Evolutionary conservation across 1,284 basidiomycete genomes (phyloP).

Genomic region (Pholiota adiposa): DNA sequence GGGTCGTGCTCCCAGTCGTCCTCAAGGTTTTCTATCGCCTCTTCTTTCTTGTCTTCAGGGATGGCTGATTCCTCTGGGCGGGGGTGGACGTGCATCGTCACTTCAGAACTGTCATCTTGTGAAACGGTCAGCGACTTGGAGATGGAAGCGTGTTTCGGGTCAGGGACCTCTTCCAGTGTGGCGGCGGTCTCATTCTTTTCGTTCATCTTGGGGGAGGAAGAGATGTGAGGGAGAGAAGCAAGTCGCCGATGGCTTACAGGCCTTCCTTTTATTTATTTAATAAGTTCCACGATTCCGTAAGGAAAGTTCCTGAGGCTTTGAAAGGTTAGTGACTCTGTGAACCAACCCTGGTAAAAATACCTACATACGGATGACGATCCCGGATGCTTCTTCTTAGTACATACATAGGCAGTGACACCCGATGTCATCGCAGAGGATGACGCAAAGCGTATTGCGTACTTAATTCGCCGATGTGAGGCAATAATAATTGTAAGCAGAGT

Average conservation of each 20-base stretch:
- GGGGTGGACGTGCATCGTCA: slow-evolving; percentile 8
- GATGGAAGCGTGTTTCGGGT: slow-evolving; percentile 1
- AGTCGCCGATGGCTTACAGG: background rate
- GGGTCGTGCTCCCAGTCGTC: slow-evolving; percentile 66
- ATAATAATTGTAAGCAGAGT: background rate
- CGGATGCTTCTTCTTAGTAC: background rate
- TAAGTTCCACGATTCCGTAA: background rate
- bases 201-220: background rate
- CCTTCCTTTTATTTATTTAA: slow-evolving; percentile 6
- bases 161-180: background rate
- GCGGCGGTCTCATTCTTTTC: background rate
- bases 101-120: slow-evolving; percentile 5
- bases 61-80: slow-evolving; percentile 47
- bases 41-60: slow-evolving; percentile 48
- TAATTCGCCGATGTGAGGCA: background rate
- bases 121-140: slow-evolving; percentile 2
- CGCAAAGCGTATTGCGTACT: slow-evolving; percentile 14
- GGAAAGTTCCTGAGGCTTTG: background rate
- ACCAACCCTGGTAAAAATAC: slow-evolving; percentile 6
- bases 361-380: slow-evolving; percentile 3
- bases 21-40: slow-evolving; percentile 36
- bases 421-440: slow-evolving; percentile 19
- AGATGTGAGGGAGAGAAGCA: slow-evolving; percentile 1
- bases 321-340: background rate
- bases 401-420: slow-evolving; percentile 6